Base-by-base conservation (phyloP, 2,329 filamentous ascomycete species). In the Trichoderma lentiforme region DNA sequence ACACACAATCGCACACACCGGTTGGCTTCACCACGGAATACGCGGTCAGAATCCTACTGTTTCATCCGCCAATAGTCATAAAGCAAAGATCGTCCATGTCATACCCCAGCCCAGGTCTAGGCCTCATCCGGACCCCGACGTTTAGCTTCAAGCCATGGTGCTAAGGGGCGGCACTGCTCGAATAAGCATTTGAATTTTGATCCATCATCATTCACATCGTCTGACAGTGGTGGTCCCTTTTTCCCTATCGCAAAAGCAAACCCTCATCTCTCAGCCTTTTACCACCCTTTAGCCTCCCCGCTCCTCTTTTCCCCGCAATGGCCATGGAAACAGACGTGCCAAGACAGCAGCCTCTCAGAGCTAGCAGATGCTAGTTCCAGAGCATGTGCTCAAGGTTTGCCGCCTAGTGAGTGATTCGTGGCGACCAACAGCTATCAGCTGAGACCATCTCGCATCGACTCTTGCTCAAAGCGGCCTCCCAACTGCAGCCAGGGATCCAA, bases 361-460 rank as follows among this genome's bases (percentile, higher is more conserved):
- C 63, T 66, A 66, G 63, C 63, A 56, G 21, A 56, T 53, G 47
- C 47, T 66, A 66, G 43, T 36, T 30, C 21, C 30, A n/a, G 47
- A 66, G 63, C 62, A 64, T 64, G 62, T 64, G 62, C 39, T 51
- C 39, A 64, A 64, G n/a, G 62, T 64, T 28, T 65, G 43, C 43
- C 30, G n/a, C 26, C 32, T 26, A 39, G 58, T 26, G 32, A 61
- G 57, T 53, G 47, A 24, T 53, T 53, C 47, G 47, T 53, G 47
- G 47, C 47, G 21, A 53, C 47, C 47, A 53, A 53, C 47, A 24
- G 32, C 30, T 36, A 60, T 61, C 58, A 61, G 32, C 58, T 61
- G 58, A 61, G 58, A 61, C 58, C 58, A 61, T 61, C 30, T 36
- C 24, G 28, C 24, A 28, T 26, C 21, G 21, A 51, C 43, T 51